Conservation (phyloP, 1,139 yeast genomes). For the Nakaseomyces glabratus region DNA sequence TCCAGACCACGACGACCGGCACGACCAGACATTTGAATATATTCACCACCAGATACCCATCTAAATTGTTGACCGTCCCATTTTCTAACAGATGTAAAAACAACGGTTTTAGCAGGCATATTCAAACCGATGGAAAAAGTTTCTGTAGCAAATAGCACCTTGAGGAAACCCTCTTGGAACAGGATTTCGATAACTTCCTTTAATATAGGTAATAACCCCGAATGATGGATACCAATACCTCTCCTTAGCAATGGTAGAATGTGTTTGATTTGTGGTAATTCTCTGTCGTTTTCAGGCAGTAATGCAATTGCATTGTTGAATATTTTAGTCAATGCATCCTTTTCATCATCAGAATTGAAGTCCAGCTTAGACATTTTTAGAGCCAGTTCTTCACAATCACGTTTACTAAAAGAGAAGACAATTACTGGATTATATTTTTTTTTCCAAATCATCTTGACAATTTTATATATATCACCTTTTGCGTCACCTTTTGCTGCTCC, state of each 20-base stretch:
- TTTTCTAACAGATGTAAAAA: slow-evolving; percentile 92
- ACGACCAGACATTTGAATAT: slow-evolving; percentile 98
- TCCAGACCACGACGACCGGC: slow-evolving; percentile 99
- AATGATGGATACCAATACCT: slow-evolving; percentile 98
- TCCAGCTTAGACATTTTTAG: slow-evolving; percentile 91
- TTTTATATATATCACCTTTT: slow-evolving; percentile 87
- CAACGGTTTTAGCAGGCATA: slow-evolving; percentile 98
- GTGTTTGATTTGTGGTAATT: slow-evolving; percentile 87
- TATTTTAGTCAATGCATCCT: slow-evolving; percentile 79
- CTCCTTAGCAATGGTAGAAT: slow-evolving; percentile 79
- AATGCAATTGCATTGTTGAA: slow-evolving; percentile 81
- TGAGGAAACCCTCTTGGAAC: slow-evolving; percentile 91
- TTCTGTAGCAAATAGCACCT: slow-evolving; percentile 94
- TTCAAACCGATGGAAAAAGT: slow-evolving; percentile 96
- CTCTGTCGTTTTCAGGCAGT: slow-evolving; percentile 83
- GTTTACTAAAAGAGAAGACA: slow-evolving; percentile 91
- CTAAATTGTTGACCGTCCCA: slow-evolving; percentile 97
- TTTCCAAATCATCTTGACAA: slow-evolving; percentile 95
- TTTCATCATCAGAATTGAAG: slow-evolving; percentile 85
- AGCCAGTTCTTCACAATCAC: slow-evolving; percentile 93
- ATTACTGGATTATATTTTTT: slow-evolving; percentile 95
- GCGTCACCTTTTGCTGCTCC: slow-evolving; percentile 63
- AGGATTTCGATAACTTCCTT: slow-evolving; percentile 95
- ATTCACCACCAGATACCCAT: slow-evolving; percentile 99
- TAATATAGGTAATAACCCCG: slow-evolving; percentile 88